Base-by-base conservation (phyloP, 345 rosid species). In the Trapa bicornis region DNA sequence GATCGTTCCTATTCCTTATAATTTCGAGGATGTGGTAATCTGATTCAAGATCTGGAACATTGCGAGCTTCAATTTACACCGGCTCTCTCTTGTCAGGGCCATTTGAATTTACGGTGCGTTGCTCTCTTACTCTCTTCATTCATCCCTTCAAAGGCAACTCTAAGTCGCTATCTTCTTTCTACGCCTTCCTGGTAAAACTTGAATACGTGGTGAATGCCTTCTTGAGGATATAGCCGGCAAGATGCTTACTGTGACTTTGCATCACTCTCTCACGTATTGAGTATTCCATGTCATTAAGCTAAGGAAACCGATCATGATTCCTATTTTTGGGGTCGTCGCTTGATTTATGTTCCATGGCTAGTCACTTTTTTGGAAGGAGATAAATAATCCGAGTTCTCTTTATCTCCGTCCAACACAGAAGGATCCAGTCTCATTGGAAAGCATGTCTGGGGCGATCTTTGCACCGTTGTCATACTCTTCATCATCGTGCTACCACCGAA, bases 231-330 rank as follows among this genome's bases (percentile, higher is more conserved):
- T 41, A 41, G 7, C 43, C 43, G 43, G 43, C 6, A 41, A 76
- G 98, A 93, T 74, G 98, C 94, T 67, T 93, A 75, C 78, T 97
- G 90, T 79, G 98, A 87, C 73, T 79, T 93, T 75, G 97, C 98
- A 7, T 93, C 96, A 75, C 87, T 87, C 47, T 89, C 87, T 83
- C 96, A 87, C 60, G 65, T 37, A 4, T 41, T 71, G 42, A 22
- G 5, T 8, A 65, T 15, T 67, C 65, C 48, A 45, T 45, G 7
- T 7, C 11, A 45, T 45, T 2, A 45, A 45, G 2, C 0, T 1
- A 41, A 8, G 43, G 43, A 41, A 41, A 41, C 7, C 43, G 43
- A 41, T 41, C 43, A 41, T 41, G 43, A 41, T 41, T 41, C 6
- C 43, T 8, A 41, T 41, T 41, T 4, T 41, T 41, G 43, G 43